These are phyloP conservation scores for Fulvia fulva DNA, from an alignment of 2,329 filamentous ascomycete genomes.

Conservation along the genomic window DNA sequence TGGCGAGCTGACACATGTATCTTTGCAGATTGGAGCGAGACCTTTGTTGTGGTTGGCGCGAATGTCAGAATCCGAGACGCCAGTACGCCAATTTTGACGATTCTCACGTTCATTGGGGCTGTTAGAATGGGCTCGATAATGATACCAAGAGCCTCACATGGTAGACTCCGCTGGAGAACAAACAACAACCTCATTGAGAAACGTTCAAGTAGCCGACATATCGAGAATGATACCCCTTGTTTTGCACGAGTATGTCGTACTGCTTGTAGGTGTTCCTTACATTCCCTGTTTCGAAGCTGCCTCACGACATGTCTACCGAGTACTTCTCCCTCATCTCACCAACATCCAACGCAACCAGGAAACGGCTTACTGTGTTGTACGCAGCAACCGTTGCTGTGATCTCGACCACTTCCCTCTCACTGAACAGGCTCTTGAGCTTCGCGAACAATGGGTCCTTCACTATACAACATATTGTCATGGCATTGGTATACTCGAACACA, in stretches of 20 bases:
- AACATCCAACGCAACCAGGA: constrained; percentile 74
- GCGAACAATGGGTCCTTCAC: constrained; percentile 68
- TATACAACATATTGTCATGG: constrained; percentile 72
- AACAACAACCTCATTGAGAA: not conserved
- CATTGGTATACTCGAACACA: constrained; percentile 70
- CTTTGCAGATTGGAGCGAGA: not conserved
- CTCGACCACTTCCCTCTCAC: constrained; percentile 72
- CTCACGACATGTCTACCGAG: constrained; percentile 25
- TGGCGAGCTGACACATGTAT: not conserved
- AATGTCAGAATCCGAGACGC: not conserved
- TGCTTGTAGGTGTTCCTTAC: too few species aligned
- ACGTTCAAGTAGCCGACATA: not conserved
- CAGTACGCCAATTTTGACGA: not conserved
- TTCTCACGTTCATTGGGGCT: not conserved
- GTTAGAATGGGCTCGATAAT: not conserved
- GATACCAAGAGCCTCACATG: not conserved
- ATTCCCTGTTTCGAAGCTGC: too few species aligned
- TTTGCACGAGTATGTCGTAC: not conserved
- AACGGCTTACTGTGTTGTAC: constrained; percentile 83
- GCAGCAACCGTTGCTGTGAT: constrained; percentile 72
- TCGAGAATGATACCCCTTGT: not conserved
- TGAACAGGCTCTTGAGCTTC: constrained; percentile 58
- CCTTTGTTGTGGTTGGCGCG: not conserved
- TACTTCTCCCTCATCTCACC: constrained; percentile 39
- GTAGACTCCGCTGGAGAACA: not conserved